These are phyloP conservation scores for Verticillium tricorpus DNA, from an alignment of 2,329 filamentous ascomycete genomes.

Conservation along the genomic window DNA sequence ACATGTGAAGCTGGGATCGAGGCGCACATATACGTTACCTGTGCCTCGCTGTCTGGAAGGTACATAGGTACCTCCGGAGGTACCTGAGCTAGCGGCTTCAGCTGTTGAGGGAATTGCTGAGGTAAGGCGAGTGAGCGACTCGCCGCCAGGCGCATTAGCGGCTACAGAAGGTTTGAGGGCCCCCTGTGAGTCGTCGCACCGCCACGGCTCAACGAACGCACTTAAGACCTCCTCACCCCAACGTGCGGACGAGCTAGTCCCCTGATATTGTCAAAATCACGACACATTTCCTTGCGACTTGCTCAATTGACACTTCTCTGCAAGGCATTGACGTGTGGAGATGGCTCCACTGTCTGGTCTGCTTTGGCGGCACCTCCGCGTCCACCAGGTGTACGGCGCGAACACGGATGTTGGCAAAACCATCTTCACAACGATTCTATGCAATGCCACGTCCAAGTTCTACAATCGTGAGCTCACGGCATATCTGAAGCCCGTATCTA, in stretches of 20 bases:
- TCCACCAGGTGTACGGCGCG: constrained; percentile 75
- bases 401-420: constrained; percentile 87
- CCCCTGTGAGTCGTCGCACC: neutral
- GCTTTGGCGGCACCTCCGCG: constrained; percentile 64
- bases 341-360: constrained; percentile 51
- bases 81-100: too few species aligned
- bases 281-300: neutral
- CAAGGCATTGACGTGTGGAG: constrained; percentile 1
- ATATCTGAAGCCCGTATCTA: constrained; percentile 80
- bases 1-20: neutral
- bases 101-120: neutral
- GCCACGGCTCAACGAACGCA: neutral
- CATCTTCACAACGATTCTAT: constrained; percentile 69
- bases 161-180: neutral
- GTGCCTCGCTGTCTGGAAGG: neutral
- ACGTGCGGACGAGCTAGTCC: neutral
- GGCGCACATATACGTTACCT: neutral
- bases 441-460: constrained; percentile 50
- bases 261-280: neutral
- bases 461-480: constrained; percentile 44
- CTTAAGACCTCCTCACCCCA: neutral
- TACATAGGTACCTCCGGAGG: too few species aligned
- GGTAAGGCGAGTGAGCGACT: neutral
- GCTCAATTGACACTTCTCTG: neutral
- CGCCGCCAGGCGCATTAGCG: neutral